These are phyloP conservation scores for Lachancea mirantina DNA, from an alignment of 805 yeast genomes.

Conservation along the genomic window DNA sequence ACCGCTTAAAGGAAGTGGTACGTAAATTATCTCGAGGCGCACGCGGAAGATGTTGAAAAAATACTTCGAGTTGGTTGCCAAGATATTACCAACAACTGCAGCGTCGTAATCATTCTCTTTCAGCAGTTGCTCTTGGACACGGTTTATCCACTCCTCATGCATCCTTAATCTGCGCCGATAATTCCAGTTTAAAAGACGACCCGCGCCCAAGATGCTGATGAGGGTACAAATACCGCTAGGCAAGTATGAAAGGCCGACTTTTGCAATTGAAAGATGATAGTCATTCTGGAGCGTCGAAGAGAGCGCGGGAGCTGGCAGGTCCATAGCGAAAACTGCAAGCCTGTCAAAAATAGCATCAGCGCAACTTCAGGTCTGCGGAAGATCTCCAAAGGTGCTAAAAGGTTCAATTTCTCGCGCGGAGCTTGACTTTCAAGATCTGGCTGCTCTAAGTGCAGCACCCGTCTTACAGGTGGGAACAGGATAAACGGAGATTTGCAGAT, in stretches of 20 bases:
- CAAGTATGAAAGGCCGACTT: constrained; percentile 64
- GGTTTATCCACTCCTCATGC: constrained; percentile 20
- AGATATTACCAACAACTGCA: constrained; percentile 16
- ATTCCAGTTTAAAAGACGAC: constrained; percentile 46
- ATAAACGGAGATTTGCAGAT: constrained; percentile 42
- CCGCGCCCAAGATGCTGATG: constrained; percentile 51
- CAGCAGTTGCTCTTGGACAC: constrained; percentile 13
- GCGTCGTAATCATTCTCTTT: constrained; percentile 17
- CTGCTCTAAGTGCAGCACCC: constrained; percentile 22
- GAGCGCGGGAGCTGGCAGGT: constrained; percentile 57
- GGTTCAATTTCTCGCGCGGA: constrained; percentile 20
- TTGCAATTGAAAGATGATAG: constrained; percentile 46
- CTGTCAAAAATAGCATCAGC: constrained; percentile 47
- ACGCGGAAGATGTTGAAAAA: constrained; percentile 50
- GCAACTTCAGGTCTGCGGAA: constrained; percentile 39
- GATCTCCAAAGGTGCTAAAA: constrained; percentile 38
- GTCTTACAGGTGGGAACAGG: constrained; percentile 15
- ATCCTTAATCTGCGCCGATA: constrained; percentile 23
- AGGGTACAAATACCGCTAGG: constrained; percentile 68
- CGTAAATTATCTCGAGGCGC: constrained; percentile 41
- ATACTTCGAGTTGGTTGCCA: constrained; percentile 23
- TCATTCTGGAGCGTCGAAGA: constrained; percentile 44
- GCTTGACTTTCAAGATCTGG: constrained; percentile 30
- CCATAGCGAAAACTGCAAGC: constrained; percentile 64
- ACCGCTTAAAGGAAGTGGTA: constrained; percentile 37